These are phyloP conservation scores for Stachybotrys elegans DNA, from an alignment of 2,329 filamentous ascomycete genomes.

Conservation along the genomic window DNA sequence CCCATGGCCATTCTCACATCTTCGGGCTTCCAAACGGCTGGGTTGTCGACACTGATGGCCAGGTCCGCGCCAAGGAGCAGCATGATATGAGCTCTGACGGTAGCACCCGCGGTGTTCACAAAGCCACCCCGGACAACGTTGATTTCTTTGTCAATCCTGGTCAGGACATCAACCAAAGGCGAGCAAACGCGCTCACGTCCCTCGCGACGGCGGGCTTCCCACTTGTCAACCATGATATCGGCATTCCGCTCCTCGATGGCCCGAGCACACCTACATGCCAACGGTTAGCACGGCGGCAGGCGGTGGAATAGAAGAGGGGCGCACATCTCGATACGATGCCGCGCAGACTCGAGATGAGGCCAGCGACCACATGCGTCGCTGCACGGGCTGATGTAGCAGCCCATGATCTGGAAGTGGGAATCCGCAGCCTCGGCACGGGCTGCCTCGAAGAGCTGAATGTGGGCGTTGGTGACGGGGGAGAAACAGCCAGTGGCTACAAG, in stretches of 20 bases:
- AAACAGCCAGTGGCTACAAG: conserved; percentile 68
- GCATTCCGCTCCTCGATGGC: conserved; percentile 70
- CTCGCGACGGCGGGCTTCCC: too few species aligned
- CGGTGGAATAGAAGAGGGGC: too few species aligned
- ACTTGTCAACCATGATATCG: conserved; percentile 33
- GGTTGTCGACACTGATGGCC: conserved; percentile 67
- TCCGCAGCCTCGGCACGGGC: conserved; percentile 63
- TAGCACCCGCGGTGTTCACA: conserved; percentile 59
- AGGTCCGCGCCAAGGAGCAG: conserved; percentile 76
- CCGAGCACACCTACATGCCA: too few species aligned
- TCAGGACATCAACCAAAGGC: conserved; percentile 81
- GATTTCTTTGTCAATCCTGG: conserved; percentile 88
- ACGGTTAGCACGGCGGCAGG: too few species aligned
- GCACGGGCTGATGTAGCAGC: conserved; percentile 51
- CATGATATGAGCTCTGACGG: conserved; percentile 66
- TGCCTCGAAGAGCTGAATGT: conserved; percentile 86
- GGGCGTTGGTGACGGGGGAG: conserved; percentile 69
- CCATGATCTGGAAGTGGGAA: conserved; percentile 73
- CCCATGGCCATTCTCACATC: conserved; percentile 87
- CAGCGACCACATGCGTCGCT: conserved; percentile 27
- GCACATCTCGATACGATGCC: conserved; percentile 59
- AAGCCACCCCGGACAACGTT: conserved; percentile 74
- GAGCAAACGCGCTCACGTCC: conserved; percentile 87
- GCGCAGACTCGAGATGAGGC: conserved; percentile 30
- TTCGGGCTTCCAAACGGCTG: conserved; percentile 74